phyloP scores from a whole-genome alignment of 2,329 filamentous ascomycete genomes.

The Xylariales sp. region DNA sequence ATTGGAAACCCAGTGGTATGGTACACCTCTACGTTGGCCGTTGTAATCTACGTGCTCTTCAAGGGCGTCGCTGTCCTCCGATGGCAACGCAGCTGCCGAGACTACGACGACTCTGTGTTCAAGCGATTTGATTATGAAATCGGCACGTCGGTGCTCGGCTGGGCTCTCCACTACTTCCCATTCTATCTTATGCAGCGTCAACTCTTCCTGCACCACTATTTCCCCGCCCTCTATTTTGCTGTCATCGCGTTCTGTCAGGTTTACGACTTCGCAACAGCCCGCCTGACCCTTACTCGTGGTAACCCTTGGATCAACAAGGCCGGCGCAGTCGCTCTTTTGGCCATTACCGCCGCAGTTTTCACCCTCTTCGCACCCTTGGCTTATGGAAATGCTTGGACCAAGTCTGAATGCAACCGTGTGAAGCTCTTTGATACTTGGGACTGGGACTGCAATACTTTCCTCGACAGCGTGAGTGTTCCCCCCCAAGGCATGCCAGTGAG shows the following conservation, averaged over 20 bases:
- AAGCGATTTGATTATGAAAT: conserved; percentile 98
- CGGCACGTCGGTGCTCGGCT: conserved; percentile 83
- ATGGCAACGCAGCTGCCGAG: conserved; percentile 90
- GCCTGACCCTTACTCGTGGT: conserved; percentile 64
- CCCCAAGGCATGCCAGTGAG: conserved; percentile 28
- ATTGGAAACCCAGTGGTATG: conserved; percentile 93
- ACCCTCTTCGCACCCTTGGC: conserved; percentile 81
- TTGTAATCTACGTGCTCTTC: conserved; percentile 74
- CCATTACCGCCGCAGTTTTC: conserved; percentile 71
- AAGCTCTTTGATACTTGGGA: conserved; percentile 92
- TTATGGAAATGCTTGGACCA: conserved; percentile 94
- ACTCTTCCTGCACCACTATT: conserved; percentile 97
- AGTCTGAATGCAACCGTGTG: conserved; percentile 76
- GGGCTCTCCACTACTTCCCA: conserved; percentile 98
- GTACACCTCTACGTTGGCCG: conserved; percentile 80
- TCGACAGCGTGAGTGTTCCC: conserved; percentile 69
- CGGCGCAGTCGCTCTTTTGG: conserved; percentile 70
- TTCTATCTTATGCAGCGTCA: conserved; percentile 98
- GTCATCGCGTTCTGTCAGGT: conserved; percentile 85
- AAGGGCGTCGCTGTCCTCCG: conserved; percentile 83
- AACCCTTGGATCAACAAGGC: conserved; percentile 70
- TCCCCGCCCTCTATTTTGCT: conserved; percentile 93
- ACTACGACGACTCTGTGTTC: conserved; percentile 78
- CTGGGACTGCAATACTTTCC: conserved; percentile 96
- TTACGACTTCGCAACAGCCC: conserved; percentile 78